These are phyloP conservation scores for Coccomyxa sp. DNA, from an alignment of 139 green algal genomes.

Conservation along the genomic window DNA sequence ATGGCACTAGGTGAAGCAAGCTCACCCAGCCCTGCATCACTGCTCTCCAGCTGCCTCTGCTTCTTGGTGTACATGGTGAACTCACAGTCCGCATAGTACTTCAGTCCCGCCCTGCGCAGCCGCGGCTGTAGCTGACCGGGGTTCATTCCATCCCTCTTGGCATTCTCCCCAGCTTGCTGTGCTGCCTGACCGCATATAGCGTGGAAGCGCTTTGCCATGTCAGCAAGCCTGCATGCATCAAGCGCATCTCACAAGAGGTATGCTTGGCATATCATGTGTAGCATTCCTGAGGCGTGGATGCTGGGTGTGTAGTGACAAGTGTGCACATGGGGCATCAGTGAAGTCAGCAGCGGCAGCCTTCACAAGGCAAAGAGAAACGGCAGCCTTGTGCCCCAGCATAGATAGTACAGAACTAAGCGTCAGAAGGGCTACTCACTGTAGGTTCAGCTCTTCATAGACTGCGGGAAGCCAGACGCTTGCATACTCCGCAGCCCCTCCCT, in stretches of 20 bases:
- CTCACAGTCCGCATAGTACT: slow-evolving; percentile 1
- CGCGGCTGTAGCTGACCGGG: slow-evolving; percentile 12
- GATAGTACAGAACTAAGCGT: too few relatives aligned
- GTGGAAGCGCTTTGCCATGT: slow-evolving; percentile 22
- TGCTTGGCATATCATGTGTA: slow-evolving; percentile 8
- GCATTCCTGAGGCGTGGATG: too few relatives aligned
- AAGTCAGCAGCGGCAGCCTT: too few relatives aligned
- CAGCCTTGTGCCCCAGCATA: too few relatives aligned
- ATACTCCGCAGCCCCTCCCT: slow-evolving; percentile 20
- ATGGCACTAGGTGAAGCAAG: too few relatives aligned
- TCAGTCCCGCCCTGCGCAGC: slow-evolving; percentile 11
- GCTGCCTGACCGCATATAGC: neutral
- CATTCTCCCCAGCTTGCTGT: neutral
- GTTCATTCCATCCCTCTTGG: neutral
- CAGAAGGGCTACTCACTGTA: slow-evolving; percentile 35
- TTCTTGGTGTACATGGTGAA: neutral
- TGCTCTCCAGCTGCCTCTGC: neutral
- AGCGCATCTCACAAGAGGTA: too few relatives aligned
- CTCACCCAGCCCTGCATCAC: too few relatives aligned
- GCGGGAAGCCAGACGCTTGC: slow-evolving; percentile 19
- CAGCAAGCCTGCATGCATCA: slow-evolving; percentile 16
- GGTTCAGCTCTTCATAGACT: slow-evolving; percentile 53
- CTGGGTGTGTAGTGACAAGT: too few relatives aligned
- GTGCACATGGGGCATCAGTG: too few relatives aligned
- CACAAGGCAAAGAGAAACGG: too few relatives aligned